Conservation (phyloP, 2,329 filamentous ascomycete species). For the Ceratocystis ficicola region DNA sequence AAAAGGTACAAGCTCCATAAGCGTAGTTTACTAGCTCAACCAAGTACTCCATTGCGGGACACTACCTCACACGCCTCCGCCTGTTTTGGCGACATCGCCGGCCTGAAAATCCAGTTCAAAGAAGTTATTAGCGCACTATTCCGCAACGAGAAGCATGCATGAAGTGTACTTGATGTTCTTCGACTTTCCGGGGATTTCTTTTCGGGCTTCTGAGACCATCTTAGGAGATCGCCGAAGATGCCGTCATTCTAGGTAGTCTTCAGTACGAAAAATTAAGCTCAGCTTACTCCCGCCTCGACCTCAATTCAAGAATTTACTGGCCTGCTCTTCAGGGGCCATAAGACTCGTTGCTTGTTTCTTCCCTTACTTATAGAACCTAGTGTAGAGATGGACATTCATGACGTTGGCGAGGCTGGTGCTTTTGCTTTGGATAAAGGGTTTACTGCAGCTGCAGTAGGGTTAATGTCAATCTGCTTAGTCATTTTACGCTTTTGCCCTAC, state of each 20-base stretch:
- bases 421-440: neutral
- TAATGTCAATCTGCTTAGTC: neutral
- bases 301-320: too few species aligned
- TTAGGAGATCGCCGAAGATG: too few species aligned
- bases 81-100: neutral
- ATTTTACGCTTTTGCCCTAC: neutral
- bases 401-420: neutral
- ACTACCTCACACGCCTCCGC: too few species aligned
- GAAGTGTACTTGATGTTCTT: too few species aligned
- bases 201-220: too few species aligned
- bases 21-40: neutral
- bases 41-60: neutral
- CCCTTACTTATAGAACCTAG: too few species aligned
- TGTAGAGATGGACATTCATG: neutral
- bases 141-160: too few species aligned
- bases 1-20: neutral
- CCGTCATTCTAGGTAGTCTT: too few species aligned
- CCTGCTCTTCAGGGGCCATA: too few species aligned
- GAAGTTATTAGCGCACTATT: neutral
- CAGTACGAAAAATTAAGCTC: too few species aligned
- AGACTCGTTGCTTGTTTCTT: too few species aligned
- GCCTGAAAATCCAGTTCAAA: neutral
- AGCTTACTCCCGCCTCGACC: too few species aligned
- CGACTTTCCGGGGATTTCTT: neutral
- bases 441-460: neutral